These are phyloP conservation scores for Kuraishia piskuri DNA, from an alignment of 805 yeast species.

Conservation along the genomic window DNA sequence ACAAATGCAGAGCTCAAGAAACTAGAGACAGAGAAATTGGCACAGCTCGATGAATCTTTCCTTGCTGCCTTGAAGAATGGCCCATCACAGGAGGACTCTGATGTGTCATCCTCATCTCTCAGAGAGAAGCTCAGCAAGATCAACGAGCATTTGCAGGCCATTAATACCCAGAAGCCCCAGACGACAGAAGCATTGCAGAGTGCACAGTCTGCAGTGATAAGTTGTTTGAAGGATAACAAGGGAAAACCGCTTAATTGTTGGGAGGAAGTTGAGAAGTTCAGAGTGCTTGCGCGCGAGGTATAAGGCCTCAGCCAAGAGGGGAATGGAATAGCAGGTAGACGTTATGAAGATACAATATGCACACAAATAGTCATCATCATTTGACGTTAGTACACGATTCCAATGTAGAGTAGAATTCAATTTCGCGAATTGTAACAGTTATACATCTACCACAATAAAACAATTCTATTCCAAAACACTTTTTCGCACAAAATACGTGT, in stretches of 20 bases:
- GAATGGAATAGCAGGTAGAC: background rate
- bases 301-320: slow-evolving; percentile 12
- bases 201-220: slow-evolving; percentile 41
- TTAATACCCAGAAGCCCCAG: slow-evolving; percentile 19
- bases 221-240: slow-evolving; percentile 54
- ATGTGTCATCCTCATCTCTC: slow-evolving; percentile 17
- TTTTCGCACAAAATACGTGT: background rate
- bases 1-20: slow-evolving; percentile 48
- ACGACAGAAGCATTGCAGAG: slow-evolving; percentile 30
- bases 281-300: slow-evolving; percentile 42
- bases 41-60: slow-evolving; percentile 42
- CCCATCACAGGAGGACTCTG: slow-evolving; percentile 19
- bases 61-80: slow-evolving; percentile 29
- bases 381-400: background rate
- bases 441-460: background rate
- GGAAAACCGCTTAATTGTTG: slow-evolving; percentile 72
- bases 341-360: background rate
- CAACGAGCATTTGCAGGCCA: slow-evolving; percentile 21
- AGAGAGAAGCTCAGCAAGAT: slow-evolving; percentile 24
- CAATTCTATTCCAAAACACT: background rate
- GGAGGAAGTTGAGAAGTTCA: slow-evolving; percentile 69
- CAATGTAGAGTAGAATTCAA: background rate
- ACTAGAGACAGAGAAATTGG: slow-evolving; percentile 43
- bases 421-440: background rate
- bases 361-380: background rate